Evolutionary conservation across 2,329 filamentous ascomycete genomes (phyloP), one percentile per base, ranked within the genome.

Genomic region (Aspergillus arachidicola): DNA sequence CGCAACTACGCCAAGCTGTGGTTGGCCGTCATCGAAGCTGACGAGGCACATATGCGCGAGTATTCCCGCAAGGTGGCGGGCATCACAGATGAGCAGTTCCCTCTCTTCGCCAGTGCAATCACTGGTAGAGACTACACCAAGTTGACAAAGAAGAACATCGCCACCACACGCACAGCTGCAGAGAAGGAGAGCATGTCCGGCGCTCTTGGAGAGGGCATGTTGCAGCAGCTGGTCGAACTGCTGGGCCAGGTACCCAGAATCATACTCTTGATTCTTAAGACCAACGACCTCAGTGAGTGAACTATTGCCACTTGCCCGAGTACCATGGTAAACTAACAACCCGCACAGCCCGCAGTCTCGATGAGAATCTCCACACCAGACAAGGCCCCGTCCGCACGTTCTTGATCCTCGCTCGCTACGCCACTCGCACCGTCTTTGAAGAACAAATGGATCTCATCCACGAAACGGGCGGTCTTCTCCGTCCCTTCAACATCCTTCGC

Each of bases 1-100:
- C 88, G 93, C 28, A 92, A 90, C 21, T 99, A 99, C 72, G 95
- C 95, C 58, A 96, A 97, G 78, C 91, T 99, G 76, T 99, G 95
- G 95, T 88, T 99, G 12, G 94, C 95, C 6, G 92, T 99, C 28
- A 91, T 99, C 58, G 92, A 98, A 69, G 91, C 91, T 0, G 92
- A 99, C 73, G 90, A 97, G 79, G 79, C 84, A 3, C 84, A 85
- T 23, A 99, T 99, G 95, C 90, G 93, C 69, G 88, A 89, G 71
- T 96, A 97, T 76, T 91, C 94, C 2, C 87, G 90, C 69, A 91
- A 97, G 73, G 93, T 98, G 3, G 95, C 94, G 2, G 93, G 93
- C 14, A 89, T 99, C 64, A 90, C 85, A 6, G 93, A 97, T 65
- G 89, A 93, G 69, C 91, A 97, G 72, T 99, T 99, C 73, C 93